Conservation (phyloP, 306 rosid species). For the Cucumis melo region DNA sequence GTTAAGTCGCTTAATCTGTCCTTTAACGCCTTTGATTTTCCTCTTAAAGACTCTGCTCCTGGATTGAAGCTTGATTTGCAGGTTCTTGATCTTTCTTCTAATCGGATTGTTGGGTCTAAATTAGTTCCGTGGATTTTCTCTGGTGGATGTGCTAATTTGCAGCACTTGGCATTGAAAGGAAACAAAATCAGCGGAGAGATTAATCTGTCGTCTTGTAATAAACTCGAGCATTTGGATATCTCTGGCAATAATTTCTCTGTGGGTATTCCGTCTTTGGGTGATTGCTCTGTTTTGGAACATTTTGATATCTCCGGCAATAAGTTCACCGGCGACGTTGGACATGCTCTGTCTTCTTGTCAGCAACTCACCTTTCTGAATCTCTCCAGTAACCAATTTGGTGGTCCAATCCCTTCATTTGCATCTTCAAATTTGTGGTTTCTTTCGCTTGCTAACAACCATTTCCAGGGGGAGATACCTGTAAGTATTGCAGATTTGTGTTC, state of each 20-base stretch:
- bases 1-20: constrained; percentile 60
- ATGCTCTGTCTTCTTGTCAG: constrained; percentile 27
- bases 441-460: constrained; percentile 33
- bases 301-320: constrained; percentile 77
- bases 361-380: constrained; percentile 39
- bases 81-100: constrained; percentile 54
- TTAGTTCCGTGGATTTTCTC: constrained; percentile 44
- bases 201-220: constrained; percentile 26
- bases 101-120: constrained; percentile 35
- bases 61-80: constrained; percentile 22
- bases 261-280: constrained; percentile 42
- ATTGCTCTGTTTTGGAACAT: constrained; percentile 33
- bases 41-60: neutral
- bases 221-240: constrained; percentile 37
- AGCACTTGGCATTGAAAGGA: constrained; percentile 29
- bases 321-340: constrained; percentile 41
- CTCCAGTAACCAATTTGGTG: constrained; percentile 47
- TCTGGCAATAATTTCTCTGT: constrained; percentile 57
- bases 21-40: constrained; percentile 31
- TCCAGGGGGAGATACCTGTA: constrained; percentile 38
- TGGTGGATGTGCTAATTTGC: constrained; percentile 20
- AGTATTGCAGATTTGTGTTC: constrained; percentile 32
- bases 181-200: constrained; percentile 52
- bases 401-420: constrained; percentile 44
- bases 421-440: constrained; percentile 27